Percentiles rank a stretch among this genome's conserved stretches.
Evolutionary conservation across 306 rosid species (phyloP).

Genomic region (Quercus parvula): DNA sequence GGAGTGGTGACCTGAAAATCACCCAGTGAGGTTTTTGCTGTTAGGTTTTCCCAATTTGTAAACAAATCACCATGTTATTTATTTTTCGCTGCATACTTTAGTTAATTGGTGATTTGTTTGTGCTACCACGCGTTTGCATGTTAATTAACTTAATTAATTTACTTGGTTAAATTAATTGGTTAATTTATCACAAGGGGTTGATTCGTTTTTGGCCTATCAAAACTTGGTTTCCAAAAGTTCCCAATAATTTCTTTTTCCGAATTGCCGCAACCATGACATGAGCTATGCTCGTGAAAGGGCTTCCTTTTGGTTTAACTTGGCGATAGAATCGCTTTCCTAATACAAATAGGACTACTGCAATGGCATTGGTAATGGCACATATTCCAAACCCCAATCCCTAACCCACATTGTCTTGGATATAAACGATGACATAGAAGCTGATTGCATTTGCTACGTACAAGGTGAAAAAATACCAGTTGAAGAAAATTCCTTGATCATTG

Average conservation of each 20-base stretch:
- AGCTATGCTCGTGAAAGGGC: constrained; percentile 33
- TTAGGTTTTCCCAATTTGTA: no score
- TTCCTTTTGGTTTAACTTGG: constrained; percentile 29
- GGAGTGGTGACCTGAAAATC: no score
- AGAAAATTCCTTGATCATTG: constrained; percentile 23
- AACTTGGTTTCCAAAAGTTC: no score
- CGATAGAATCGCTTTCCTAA: constrained; percentile 33
- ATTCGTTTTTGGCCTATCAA: no score
- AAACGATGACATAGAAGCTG: constrained; percentile 26
- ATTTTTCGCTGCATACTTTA: no score
- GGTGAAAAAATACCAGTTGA: constrained; percentile 35
- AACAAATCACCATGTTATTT: no score
- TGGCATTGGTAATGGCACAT: neutral
- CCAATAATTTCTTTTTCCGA: neutral
- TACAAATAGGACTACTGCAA: constrained; percentile 16
- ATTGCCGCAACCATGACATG: constrained; percentile 32
- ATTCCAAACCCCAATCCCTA: constrained; percentile 42
- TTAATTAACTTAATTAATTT: no score
- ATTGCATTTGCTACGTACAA: constrained; percentile 22
- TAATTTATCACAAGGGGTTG: no score
- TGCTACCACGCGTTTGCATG: no score
- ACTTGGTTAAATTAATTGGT: no score
- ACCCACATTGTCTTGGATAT: constrained; percentile 35
- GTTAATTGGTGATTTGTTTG: no score
- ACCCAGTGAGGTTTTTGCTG: no score